phyloP scores from a whole-genome alignment of 345 rosid genomes.

The Pistacia vera region DNA sequence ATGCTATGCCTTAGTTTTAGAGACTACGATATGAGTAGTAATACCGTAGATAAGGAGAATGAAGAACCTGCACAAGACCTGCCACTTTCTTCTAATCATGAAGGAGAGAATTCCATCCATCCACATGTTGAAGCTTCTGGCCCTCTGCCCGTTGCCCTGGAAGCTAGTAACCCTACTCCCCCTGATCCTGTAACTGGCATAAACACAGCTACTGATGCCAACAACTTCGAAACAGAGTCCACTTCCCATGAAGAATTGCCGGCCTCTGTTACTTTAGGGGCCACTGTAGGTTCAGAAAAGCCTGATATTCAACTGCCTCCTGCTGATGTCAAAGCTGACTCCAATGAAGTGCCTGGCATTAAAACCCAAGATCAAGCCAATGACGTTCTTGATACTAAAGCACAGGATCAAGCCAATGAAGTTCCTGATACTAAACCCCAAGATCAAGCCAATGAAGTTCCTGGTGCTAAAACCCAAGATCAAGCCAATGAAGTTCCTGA shows the following conservation, averaged over 20 bases:
- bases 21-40: conserved; percentile 25
- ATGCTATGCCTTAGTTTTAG: neutral
- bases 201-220: conserved; percentile 11
- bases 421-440: neutral
- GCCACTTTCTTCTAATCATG: conserved; percentile 2
- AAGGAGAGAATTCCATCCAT: neutral
- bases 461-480: conserved; percentile 20
- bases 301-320: conserved; percentile 21
- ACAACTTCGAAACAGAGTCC: conserved; percentile 26
- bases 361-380: conserved; percentile 2
- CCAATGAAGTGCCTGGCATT: conserved; percentile 17
- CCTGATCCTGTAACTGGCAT: conserved; percentile 20
- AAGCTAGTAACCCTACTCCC: conserved; percentile 18
- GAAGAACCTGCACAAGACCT: conserved; percentile 11
- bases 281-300: conserved; percentile 18
- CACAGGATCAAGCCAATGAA: conserved; percentile 23
- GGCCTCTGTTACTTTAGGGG: conserved; percentile 27
- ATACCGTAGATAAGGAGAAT: conserved; percentile 23
- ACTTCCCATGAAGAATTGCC: conserved; percentile 17
- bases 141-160: conserved; percentile 14
- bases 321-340: conserved; percentile 12
- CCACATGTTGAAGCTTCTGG: conserved; percentile 20
- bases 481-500: conserved; percentile 25
- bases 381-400: conserved; percentile 21
- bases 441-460: conserved; percentile 20